phyloP scores from a whole-genome alignment of 2,329 filamentous ascomycete species.

The Verruconis gallopava region DNA sequence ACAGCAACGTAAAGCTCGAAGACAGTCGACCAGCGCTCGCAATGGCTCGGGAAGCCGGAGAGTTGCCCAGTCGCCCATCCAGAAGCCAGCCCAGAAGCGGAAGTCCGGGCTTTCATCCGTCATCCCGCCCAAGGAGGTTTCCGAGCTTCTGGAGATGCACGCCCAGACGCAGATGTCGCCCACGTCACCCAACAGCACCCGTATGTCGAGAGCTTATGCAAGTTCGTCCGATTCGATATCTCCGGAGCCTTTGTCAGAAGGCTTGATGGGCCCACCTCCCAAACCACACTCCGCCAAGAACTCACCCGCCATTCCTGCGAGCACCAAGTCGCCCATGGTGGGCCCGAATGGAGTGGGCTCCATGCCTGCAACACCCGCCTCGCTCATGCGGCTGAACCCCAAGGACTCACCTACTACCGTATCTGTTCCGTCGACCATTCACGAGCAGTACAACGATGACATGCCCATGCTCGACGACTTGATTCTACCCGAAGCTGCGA shows the following conservation, averaged over 20 bases:
- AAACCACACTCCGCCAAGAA: slow-evolving; percentile 49
- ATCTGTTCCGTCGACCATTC: background rate
- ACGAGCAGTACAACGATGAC: background rate
- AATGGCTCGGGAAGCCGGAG: slow-evolving; percentile 29
- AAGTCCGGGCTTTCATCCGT: slow-evolving; percentile 31
- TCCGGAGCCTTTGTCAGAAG: slow-evolving; percentile 34
- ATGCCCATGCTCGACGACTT: slow-evolving; percentile 43
- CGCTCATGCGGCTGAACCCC: slow-evolving; percentile 52
- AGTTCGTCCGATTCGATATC: slow-evolving; percentile 30
- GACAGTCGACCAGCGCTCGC: slow-evolving; percentile 38
- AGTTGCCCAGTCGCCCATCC: slow-evolving; percentile 59
- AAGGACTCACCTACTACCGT: background rate
- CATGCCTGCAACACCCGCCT: slow-evolving; percentile 68
- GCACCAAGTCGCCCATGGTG: slow-evolving; percentile 13
- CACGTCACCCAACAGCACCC: slow-evolving; percentile 4
- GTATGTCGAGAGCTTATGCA: background rate
- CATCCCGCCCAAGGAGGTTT: slow-evolving; percentile 33
- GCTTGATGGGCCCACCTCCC: slow-evolving; percentile 46
- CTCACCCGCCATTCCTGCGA: slow-evolving; percentile 52
- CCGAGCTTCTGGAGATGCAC: slow-evolving; percentile 25
- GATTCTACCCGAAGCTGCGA: slow-evolving; percentile 59
- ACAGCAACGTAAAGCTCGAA: slow-evolving; percentile 20
- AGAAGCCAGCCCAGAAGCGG: slow-evolving; percentile 38
- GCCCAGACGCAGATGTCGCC: slow-evolving; percentile 10
- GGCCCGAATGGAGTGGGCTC: slow-evolving; percentile 14